A percentile compares a stretch with the other conserved stretches of the same genome.
These are phyloP conservation scores for Phytophthora capsici DNA, from an alignment of 352 stramenopile genomes.

Conservation along the genomic window DNA sequence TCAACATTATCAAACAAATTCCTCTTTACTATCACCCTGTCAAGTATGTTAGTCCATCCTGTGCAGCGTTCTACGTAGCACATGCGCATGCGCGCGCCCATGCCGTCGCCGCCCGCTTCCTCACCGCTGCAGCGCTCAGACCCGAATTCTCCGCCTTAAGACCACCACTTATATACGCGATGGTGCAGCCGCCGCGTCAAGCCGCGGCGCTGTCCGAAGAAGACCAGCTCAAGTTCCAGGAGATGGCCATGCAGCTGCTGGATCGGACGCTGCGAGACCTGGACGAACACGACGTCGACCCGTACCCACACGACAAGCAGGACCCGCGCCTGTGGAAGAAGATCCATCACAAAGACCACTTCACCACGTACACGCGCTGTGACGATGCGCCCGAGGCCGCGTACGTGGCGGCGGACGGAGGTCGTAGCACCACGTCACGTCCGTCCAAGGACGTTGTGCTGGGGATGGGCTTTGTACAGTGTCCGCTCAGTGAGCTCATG, in stretches of 20 bases:
- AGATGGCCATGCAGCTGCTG: conserved; percentile 47
- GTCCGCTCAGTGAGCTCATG: conserved; percentile 52
- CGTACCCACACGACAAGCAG: conserved; percentile 28
- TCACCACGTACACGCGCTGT: conserved; percentile 41
- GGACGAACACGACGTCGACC: conserved; percentile 42
- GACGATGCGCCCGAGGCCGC: conserved; percentile 34
- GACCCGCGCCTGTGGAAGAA: conserved; percentile 45
- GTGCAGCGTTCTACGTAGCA: conserved; percentile 11
- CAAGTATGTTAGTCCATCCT: conserved; percentile 1
- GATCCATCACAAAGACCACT: conserved; percentile 39
- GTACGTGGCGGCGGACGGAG: conserved; percentile 37
- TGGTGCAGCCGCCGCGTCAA: conserved; percentile 23
- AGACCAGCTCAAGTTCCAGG: conserved; percentile 45
- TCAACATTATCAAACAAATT: not conserved
- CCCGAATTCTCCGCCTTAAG: conserved; percentile 22
- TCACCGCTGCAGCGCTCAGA: conserved; percentile 13
- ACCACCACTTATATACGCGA: no score
- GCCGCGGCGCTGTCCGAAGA: conserved; percentile 25
- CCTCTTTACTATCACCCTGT: conserved; percentile 3
- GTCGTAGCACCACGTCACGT: conserved; percentile 33
- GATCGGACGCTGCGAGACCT: conserved; percentile 43
- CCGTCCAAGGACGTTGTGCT: conserved; percentile 49
- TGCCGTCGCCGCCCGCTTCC: not conserved
- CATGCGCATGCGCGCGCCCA: conserved; percentile 15
- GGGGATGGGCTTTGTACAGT: conserved; percentile 50